phyloP scores from a whole-genome alignment of 1,284 basidiomycete genomes.

The Austroboletus sp. region DNA sequence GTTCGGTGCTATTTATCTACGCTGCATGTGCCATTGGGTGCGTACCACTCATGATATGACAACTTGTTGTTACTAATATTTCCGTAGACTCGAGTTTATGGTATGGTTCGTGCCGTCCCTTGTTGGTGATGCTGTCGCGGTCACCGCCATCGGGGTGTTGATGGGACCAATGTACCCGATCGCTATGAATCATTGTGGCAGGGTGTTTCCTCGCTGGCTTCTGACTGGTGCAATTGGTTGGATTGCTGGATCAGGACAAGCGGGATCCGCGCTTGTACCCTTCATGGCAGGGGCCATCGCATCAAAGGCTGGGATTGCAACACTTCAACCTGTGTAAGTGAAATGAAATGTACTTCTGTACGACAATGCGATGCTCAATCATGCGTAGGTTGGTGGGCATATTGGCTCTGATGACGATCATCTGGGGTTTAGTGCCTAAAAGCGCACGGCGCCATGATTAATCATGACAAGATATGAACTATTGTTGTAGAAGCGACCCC shows the following conservation, averaged over 20 bases:
- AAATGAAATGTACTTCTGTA: not conserved
- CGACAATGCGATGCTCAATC: not conserved
- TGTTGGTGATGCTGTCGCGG: constrained; percentile 45
- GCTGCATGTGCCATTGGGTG: constrained; percentile 32
- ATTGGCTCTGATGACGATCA: constrained; percentile 36
- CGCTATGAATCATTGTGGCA: constrained; percentile 43
- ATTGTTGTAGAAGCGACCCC: no score
- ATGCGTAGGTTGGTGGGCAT: constrained; percentile 37
- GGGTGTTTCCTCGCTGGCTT: constrained; percentile 45
- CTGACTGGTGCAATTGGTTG: constrained; percentile 49
- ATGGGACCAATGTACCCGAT: constrained; percentile 53
- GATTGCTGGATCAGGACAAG: constrained; percentile 47
- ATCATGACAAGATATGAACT: not conserved
- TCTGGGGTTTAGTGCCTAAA: constrained; percentile 40
- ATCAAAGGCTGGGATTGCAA: constrained; percentile 41
- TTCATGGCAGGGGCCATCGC: constrained; percentile 54
- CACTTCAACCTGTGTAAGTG: constrained; percentile 51
- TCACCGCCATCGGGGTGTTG: constrained; percentile 51
- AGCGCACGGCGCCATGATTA: constrained; percentile 3
- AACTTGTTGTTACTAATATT: not conserved
- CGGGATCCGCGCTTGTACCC: constrained; percentile 50
- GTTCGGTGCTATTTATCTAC: constrained; percentile 18
- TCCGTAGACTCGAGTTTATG: constrained; percentile 44
- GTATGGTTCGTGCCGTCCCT: constrained; percentile 55
- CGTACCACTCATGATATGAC: not conserved